Conservation (phyloP, 1,284 basidiomycete species). For the Irpex rosettiformis region DNA sequence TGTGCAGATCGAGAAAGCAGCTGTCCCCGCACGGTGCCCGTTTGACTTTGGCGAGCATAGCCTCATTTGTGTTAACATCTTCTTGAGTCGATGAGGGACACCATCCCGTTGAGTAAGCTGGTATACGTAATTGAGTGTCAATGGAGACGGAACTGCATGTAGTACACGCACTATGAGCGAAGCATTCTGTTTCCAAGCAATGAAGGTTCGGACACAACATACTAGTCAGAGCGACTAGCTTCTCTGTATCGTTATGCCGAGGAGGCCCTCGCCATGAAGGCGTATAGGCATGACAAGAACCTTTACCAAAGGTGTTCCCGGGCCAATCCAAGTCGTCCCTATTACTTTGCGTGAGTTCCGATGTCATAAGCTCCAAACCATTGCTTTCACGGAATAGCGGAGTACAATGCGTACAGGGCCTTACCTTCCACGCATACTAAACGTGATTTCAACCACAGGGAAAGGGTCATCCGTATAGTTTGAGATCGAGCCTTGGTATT, state of each 20-base stretch:
- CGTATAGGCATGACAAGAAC: not conserved
- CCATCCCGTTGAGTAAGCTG: not conserved
- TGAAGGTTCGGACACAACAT: constrained; percentile 32
- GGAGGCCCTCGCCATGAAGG: not conserved
- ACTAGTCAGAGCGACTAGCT: constrained; percentile 6
- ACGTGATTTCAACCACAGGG: not conserved
- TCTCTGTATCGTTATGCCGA: not conserved
- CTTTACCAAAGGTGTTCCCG: not conserved
- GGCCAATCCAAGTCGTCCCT: not conserved
- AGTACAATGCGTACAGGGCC: not conserved
- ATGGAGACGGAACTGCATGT: not conserved
- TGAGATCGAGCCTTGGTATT: not conserved
- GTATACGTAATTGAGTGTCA: not conserved
- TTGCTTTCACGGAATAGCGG: not conserved
- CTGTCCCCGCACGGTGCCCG: not conserved
- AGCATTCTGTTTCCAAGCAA: constrained; percentile 22
- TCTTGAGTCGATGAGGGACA: not conserved
- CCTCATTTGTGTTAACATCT: not conserved
- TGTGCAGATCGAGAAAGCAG: not conserved
- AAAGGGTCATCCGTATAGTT: not conserved
- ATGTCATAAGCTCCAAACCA: not conserved
- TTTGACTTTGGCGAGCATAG: not conserved
- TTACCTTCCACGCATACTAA: not conserved
- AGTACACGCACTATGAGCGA: constrained; percentile 22
- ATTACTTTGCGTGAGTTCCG: not conserved